phyloP scores from a whole-genome alignment of 495 filamentous ascomycete species.

The Aspergillus biplanus region DNA sequence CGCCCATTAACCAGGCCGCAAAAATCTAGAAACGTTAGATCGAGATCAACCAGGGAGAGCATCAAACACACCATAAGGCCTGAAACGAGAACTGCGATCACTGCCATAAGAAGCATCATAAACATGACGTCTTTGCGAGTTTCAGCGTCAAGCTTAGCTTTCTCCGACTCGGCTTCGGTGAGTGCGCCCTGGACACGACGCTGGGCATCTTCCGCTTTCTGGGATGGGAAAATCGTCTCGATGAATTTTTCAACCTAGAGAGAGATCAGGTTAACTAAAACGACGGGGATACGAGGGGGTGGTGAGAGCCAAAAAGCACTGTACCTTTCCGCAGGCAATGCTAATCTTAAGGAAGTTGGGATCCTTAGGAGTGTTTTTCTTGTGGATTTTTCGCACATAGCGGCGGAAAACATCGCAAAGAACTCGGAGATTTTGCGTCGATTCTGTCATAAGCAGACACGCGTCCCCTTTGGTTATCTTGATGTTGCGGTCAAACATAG shows the following conservation, averaged over 20 bases:
- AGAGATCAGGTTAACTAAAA: slow-evolving; percentile 20
- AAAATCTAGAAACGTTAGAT: slow-evolving; percentile 57
- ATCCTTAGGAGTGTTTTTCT: slow-evolving; percentile 93
- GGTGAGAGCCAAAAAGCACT: slow-evolving; percentile 20
- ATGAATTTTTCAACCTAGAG: slow-evolving; percentile 94
- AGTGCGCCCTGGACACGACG: slow-evolving; percentile 43
- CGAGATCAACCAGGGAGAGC: neutral
- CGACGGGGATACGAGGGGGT: neutral
- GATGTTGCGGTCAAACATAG: slow-evolving; percentile 83
- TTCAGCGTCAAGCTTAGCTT: slow-evolving; percentile 53
- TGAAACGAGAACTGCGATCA: slow-evolving; percentile 63
- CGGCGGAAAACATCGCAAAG: slow-evolving; percentile 78
- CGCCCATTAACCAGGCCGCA: slow-evolving; percentile 68
- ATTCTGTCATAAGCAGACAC: slow-evolving; percentile 87
- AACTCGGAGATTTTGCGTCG: slow-evolving; percentile 81
- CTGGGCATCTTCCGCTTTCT: slow-evolving; percentile 54
- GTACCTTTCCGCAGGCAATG: slow-evolving; percentile 83
- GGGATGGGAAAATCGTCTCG: slow-evolving; percentile 87
- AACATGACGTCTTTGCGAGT: slow-evolving; percentile 62
- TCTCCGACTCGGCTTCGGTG: slow-evolving; percentile 46
- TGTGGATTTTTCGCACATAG: slow-evolving; percentile 80
- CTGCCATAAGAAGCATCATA: slow-evolving; percentile 63
- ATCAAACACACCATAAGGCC: slow-evolving; percentile 62
- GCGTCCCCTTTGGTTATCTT: slow-evolving; percentile 97
- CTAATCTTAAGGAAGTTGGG: slow-evolving; percentile 94